These are phyloP conservation scores for Cornus suecica DNA, from an alignment of 148 eudicot genomes.

Conservation along the genomic window DNA sequence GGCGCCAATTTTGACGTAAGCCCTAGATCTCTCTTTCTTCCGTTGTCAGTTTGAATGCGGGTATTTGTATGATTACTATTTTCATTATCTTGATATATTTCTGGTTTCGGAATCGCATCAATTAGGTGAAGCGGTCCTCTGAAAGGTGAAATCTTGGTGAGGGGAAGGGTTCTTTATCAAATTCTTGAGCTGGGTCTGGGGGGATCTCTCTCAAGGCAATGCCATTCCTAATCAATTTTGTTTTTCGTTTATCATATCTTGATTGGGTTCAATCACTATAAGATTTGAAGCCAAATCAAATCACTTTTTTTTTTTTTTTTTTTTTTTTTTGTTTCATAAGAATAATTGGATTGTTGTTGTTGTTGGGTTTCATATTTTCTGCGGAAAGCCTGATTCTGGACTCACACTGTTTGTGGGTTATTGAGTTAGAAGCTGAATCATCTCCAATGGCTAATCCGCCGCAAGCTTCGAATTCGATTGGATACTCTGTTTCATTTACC, in stretches of 20 bases:
- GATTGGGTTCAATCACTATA: neutral
- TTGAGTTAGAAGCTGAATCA: constrained; percentile 1
- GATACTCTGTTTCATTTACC: constrained; percentile 19
- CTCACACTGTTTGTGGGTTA: neutral
- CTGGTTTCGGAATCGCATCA: too few species aligned
- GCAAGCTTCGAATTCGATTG: constrained; percentile 22
- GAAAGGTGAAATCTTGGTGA: constrained; percentile 8
- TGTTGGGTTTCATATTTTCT: too few species aligned
- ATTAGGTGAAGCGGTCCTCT: neutral
- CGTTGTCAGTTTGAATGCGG: too few species aligned
- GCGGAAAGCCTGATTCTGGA: neutral
- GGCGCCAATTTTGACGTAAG: too few species aligned
- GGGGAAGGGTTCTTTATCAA: neutral
- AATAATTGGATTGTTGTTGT: neutral
- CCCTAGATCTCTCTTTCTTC: too few species aligned
- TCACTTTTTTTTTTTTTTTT: neutral
- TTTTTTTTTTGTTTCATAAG: neutral
- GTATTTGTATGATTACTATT: too few species aligned
- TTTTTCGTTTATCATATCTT: neutral
- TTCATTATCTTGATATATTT: too few species aligned
- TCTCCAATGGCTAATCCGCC: constrained; percentile 31
- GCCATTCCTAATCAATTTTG: too few species aligned
- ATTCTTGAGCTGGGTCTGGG: neutral
- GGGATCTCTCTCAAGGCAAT: too few species aligned
- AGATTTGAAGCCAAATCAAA: too few species aligned